Percentiles rank a stretch among this genome's conserved stretches.
phyloP scores from a whole-genome alignment of 2,329 filamentous ascomycete species.

The Fusarium sp. region DNA sequence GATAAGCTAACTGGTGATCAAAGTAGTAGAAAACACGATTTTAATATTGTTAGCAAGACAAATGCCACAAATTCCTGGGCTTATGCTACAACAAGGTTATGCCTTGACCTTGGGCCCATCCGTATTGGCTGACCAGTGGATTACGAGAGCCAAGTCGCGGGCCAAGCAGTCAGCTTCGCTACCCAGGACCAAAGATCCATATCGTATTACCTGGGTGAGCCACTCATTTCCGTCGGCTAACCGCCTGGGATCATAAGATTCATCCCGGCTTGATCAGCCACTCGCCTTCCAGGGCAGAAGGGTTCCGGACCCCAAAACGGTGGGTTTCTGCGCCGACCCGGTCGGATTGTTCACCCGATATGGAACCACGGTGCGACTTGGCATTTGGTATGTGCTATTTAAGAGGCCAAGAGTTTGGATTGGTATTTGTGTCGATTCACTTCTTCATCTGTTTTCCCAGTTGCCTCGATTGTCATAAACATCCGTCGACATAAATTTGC shows the following conservation, averaged over 20 bases:
- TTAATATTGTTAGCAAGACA: neutral
- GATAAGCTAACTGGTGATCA: neutral
- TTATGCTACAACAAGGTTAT: neutral
- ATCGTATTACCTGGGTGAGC: neutral
- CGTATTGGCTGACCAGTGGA: neutral
- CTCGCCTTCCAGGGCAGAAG: neutral
- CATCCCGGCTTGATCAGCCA: neutral
- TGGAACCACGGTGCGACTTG: neutral
- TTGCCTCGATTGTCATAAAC: neutral
- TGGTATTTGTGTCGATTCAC: neutral
- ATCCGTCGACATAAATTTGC: neutral
- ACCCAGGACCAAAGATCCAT: neutral
- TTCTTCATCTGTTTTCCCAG: neutral
- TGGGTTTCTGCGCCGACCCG: neutral
- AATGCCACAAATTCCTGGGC: neutral
- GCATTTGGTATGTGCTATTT: neutral
- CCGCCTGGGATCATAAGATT: neutral
- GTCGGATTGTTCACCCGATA: neutral
- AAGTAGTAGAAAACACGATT: neutral
- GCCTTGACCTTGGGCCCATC: neutral
- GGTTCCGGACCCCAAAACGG: neutral
- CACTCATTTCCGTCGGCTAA: neutral
- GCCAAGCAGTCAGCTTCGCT: neutral
- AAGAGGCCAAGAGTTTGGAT: neutral
- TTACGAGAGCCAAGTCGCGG: neutral